Evolutionary conservation across 768 basidiomycete species (phyloP).

Genomic region (Podaxis sp.): DNA sequence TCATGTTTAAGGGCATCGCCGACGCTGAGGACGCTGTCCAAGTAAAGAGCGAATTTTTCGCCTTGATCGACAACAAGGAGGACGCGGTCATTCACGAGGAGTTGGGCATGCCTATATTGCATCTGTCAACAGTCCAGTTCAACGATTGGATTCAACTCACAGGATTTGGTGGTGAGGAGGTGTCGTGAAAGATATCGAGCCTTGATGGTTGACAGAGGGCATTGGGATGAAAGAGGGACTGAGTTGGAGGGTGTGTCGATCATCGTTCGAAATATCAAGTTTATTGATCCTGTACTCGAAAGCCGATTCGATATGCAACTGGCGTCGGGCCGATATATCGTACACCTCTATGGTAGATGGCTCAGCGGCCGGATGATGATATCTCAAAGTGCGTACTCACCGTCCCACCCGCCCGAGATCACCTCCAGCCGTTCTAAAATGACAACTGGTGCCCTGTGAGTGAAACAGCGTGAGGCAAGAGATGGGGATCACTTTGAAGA

Average conservation of each 20-base stretch:
- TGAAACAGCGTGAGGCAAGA: background rate
- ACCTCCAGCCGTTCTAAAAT: background rate
- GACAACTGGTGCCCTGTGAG: background rate
- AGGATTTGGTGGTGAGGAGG: constrained; percentile 26
- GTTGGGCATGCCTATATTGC: constrained; percentile 31
- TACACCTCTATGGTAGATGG: background rate
- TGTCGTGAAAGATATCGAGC: too few species aligned
- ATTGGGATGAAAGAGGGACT: constrained; percentile 31
- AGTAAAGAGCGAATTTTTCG: constrained; percentile 37
- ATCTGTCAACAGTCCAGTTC: constrained; percentile 1
- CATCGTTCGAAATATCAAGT: constrained; percentile 33
- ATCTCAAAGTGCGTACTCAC: too few species aligned
- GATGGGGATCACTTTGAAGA: background rate
- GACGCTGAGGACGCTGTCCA: constrained; percentile 34
- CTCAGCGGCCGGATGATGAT: too few species aligned
- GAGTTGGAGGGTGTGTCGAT: constrained; percentile 35
- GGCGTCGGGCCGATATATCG: background rate
- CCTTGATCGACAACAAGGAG: constrained; percentile 38
- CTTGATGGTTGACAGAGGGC: constrained; percentile 25
- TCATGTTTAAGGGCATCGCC: constrained; percentile 27
- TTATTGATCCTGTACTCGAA: constrained; percentile 31
- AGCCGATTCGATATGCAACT: constrained; percentile 21
- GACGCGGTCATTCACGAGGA: constrained; percentile 38
- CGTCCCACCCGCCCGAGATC: background rate
- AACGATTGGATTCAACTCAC: constrained; percentile 24